phyloP scores from a whole-genome alignment of 2,329 filamentous ascomycete genomes.

The Verticillium zaregamsianum region DNA sequence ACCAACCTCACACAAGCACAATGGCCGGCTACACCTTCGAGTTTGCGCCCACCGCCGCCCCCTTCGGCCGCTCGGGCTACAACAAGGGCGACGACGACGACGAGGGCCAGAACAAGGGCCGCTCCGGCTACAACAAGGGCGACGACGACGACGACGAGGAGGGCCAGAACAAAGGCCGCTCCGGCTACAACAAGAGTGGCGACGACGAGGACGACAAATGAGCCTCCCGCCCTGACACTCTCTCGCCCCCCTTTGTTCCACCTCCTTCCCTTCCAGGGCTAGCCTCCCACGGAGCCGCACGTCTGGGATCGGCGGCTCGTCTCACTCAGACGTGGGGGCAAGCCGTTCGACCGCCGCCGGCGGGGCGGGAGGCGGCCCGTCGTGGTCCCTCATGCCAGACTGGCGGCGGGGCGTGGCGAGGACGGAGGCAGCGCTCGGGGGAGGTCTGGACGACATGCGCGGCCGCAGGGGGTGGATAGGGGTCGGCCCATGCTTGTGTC shows the following conservation, averaged over 20 bases:
- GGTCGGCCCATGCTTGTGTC: background rate
- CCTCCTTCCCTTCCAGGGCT: background rate
- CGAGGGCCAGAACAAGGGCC: slow-evolving; percentile 26
- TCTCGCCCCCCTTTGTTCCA: background rate
- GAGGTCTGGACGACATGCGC: background rate
- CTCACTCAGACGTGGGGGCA: background rate
- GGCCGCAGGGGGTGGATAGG: background rate
- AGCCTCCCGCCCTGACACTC: slow-evolving; percentile 3
- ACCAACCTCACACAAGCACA: slow-evolving; percentile 14
- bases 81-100: slow-evolving; percentile 31
- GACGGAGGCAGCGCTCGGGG: background rate
- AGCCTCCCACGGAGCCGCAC: background rate
- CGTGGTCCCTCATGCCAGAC: background rate
- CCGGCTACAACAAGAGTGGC: slow-evolving; percentile 40
- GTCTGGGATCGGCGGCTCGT: background rate
- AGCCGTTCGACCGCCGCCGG: background rate
- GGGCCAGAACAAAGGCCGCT: slow-evolving; percentile 36
- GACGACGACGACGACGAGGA: slow-evolving; percentile 29
- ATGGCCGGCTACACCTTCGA: slow-evolving; percentile 31
- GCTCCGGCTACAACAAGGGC: slow-evolving; percentile 35
- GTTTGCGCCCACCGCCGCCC: slow-evolving; percentile 26
- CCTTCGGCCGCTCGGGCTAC: slow-evolving; percentile 39
- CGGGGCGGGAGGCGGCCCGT: background rate
- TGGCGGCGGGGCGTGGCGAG: background rate
- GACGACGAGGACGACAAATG: slow-evolving; percentile 30